Conservation (phyloP, 305 asterid species). For the Fraxinus ornus region DNA sequence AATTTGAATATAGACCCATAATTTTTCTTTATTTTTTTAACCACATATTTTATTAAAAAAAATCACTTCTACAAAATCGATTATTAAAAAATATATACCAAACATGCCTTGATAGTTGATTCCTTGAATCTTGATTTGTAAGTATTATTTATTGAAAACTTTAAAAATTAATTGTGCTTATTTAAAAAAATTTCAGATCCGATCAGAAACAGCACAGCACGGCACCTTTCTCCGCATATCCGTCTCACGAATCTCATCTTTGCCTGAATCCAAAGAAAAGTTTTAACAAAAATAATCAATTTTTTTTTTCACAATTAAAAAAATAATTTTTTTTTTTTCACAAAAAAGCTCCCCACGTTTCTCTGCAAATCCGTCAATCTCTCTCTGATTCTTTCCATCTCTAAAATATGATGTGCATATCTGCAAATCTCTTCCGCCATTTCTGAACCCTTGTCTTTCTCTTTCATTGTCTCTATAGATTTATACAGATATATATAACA, state of each 20-base stretch:
- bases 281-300: too few species aligned
- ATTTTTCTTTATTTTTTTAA: too few species aligned
- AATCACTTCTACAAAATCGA: too few species aligned
- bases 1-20: too few species aligned
- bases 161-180: background rate
- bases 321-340: background rate
- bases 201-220: background rate
- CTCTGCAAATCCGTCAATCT: constrained; percentile 62
- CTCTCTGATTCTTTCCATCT: constrained; percentile 34
- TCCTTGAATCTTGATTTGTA: background rate
- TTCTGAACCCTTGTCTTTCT: constrained; percentile 53
- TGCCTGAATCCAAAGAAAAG: background rate
- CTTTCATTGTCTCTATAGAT: background rate
- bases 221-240: background rate
- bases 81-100: too few species aligned
- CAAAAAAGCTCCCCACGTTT: constrained; percentile 17
- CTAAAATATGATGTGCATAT: constrained; percentile 35
- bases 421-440: constrained; percentile 74
- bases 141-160: background rate
- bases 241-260: background rate
- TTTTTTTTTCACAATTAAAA: background rate
- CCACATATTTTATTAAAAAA: too few species aligned
- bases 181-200: background rate
- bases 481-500: too few species aligned
- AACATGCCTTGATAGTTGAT: background rate